phyloP scores from a whole-genome alignment of 345 rosid genomes.

The Reutealis trisperma region DNA sequence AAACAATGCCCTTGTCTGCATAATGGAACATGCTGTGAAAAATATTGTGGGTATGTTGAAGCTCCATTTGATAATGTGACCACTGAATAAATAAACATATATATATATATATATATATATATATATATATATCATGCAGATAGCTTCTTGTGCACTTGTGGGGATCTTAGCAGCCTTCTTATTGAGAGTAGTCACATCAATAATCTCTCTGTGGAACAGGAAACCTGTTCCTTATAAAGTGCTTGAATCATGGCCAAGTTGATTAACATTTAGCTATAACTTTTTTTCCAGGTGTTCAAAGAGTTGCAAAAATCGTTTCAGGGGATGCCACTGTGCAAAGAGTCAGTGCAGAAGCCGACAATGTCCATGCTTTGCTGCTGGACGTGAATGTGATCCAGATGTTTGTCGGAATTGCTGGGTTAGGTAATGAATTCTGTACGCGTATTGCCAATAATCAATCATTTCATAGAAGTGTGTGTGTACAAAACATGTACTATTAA shows the following conservation, averaged over 20 bases:
- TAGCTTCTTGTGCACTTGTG: neutral
- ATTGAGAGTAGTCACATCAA: neutral
- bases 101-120: too few species aligned
- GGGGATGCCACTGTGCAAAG: conserved; percentile 99
- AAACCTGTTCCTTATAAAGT: neutral
- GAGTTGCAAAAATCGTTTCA: conserved; percentile 94
- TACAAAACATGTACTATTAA: neutral
- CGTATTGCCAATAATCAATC: conserved; percentile 2
- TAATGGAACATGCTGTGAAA: conserved; percentile 87
- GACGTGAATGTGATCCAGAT: conserved; percentile 99
- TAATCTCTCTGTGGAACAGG: neutral
- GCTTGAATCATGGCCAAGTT: neutral
- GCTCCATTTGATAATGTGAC: conserved; percentile 10
- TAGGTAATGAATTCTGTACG: conserved; percentile 45
- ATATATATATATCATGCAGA: conserved; percentile 4
- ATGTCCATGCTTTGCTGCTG: conserved; percentile 99
- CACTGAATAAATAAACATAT: conserved; percentile 3
- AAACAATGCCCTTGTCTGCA: conserved; percentile 72
- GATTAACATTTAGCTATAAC: conserved; percentile 13
- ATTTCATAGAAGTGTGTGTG: neutral
- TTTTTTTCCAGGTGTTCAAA: conserved; percentile 78
- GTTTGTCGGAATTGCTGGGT: conserved; percentile 89
- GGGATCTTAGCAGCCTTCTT: neutral
- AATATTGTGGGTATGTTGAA: conserved; percentile 86
- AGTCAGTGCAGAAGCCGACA: conserved; percentile 99